Percentiles rank a stretch among this genome's conserved stretches.
phyloP scores from a whole-genome alignment of 176 grass and related monocot species.

The Themeda triandra region DNA sequence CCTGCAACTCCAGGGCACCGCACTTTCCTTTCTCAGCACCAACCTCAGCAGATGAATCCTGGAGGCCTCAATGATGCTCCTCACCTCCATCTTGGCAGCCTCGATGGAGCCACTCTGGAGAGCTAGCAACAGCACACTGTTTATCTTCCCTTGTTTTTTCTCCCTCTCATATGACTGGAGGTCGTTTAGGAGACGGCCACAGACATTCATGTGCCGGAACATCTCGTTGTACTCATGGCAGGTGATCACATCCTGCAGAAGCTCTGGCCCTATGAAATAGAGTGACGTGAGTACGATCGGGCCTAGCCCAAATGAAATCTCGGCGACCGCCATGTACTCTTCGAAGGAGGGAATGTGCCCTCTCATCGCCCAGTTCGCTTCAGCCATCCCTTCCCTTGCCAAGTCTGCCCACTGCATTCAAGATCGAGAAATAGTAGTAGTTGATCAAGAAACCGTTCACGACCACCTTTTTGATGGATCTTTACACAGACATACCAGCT shows the following conservation, averaged over 20 bases:
- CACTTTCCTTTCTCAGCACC: conserved; percentile 33
- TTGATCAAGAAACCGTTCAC: too few relatives aligned
- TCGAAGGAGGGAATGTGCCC: conserved; percentile 28
- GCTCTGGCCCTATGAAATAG: conserved; percentile 56
- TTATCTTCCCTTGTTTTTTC: conserved; percentile 48
- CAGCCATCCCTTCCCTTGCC: conserved; percentile 5
- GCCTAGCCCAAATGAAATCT: conserved; percentile 53
- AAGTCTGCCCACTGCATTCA: conserved; percentile 40
- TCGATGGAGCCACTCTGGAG: conserved; percentile 16
- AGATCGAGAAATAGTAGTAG: too few relatives aligned
- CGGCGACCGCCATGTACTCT: conserved; percentile 53
- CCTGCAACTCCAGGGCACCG: conserved; percentile 45
- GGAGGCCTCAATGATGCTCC: background rate
- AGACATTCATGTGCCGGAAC: too few relatives aligned
- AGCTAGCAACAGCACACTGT: conserved; percentile 23
- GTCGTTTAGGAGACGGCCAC: too few relatives aligned
- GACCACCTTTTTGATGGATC: too few relatives aligned
- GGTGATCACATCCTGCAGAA: conserved; percentile 22
- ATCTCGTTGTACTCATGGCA: conserved; percentile 32
- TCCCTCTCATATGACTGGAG: too few relatives aligned
- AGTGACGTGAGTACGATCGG: conserved; percentile 43
- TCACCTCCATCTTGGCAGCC: conserved; percentile 15
- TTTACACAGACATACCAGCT: conserved; percentile 17
- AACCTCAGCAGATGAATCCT: conserved; percentile 37
- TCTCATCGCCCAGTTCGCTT: conserved; percentile 45